Conservation (phyloP, 495 filamentous ascomycete genomes). For the Aspergillus bridgeri region DNA sequence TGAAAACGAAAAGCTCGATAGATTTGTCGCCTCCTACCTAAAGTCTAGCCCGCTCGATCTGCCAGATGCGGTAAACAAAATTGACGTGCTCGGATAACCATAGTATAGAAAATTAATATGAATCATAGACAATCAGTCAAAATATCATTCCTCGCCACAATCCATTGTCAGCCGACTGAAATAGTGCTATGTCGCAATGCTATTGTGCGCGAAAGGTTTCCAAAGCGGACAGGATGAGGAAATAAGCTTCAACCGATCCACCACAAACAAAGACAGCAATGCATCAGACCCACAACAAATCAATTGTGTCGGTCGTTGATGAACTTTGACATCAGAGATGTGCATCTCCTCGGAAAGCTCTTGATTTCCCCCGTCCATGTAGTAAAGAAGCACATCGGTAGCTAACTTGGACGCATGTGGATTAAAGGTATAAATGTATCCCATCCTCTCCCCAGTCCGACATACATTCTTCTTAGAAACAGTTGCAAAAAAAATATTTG, state of each 20-base stretch:
- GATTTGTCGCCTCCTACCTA: too few species aligned
- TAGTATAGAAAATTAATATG: too few species aligned
- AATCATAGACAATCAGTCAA: not conserved
- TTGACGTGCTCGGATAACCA: too few species aligned
- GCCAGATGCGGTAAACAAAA: too few species aligned
- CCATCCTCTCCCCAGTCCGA: too few species aligned
- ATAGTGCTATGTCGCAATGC: not conserved
- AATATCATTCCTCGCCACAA: not conserved
- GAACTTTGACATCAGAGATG: not conserved
- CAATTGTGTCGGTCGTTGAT: not conserved
- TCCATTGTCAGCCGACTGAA: not conserved
- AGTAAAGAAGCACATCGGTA: too few species aligned
- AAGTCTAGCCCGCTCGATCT: too few species aligned
- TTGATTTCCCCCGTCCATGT: too few species aligned
- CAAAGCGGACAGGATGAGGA: not conserved
- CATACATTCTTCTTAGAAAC: too few species aligned
- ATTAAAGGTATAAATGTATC: too few species aligned
- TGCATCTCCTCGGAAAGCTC: not conserved
- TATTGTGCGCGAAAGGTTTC: not conserved
- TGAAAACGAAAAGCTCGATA: too few species aligned
- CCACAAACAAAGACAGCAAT: not conserved
- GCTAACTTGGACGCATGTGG: too few species aligned
- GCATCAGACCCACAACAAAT: not conserved
- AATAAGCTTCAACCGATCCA: not conserved
- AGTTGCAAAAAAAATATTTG: not conserved